Conservation (phyloP, 2,329 filamentous ascomycete genomes). For the Emmonsia crescens region DNA sequence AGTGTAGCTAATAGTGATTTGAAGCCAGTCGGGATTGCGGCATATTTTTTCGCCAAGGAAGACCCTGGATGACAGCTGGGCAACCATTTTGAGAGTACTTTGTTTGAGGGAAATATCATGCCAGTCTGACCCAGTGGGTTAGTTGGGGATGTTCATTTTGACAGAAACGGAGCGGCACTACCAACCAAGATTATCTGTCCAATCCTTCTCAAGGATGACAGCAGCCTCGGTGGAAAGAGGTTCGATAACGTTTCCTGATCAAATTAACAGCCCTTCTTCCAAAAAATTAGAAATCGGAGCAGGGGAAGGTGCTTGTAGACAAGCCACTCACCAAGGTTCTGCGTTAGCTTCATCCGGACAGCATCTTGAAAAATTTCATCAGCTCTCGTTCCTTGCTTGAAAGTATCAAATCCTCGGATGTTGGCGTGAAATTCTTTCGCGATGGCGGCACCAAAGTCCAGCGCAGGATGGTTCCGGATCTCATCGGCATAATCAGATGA, state of each 20-base stretch:
- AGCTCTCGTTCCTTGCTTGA: constrained; percentile 5
- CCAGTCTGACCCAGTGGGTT: constrained; percentile 10
- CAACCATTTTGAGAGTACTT: constrained; percentile 12
- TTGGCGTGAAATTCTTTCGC: constrained; percentile 10
- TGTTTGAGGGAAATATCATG: constrained; percentile 12
- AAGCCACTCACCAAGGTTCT: constrained; percentile 13
- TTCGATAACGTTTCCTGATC: constrained; percentile 9
- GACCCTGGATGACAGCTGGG: constrained; percentile 11
- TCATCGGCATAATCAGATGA: constrained; percentile 16
- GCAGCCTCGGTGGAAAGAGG: constrained; percentile 9
- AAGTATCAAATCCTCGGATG: constrained; percentile 7
- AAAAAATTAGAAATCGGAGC: not conserved
- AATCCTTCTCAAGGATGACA: constrained; percentile 7
- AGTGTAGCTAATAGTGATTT: constrained; percentile 12
- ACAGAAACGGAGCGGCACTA: not conserved
- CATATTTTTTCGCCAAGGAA: constrained; percentile 14
- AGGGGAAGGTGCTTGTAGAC: not conserved
- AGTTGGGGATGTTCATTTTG: not conserved
- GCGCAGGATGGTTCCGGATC: constrained; percentile 13
- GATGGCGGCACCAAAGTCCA: constrained; percentile 14
- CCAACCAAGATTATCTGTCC: constrained; percentile 10
- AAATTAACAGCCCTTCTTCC: not conserved
- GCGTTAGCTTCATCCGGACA: constrained; percentile 17
- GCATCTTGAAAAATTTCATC: constrained; percentile 15
- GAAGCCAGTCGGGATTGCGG: constrained; percentile 13